Evolutionary conservation across 2,329 filamentous ascomycete genomes (phyloP), one percentile per base, ranked within the genome.

Genomic region (Chlorencoelia australis): DNA sequence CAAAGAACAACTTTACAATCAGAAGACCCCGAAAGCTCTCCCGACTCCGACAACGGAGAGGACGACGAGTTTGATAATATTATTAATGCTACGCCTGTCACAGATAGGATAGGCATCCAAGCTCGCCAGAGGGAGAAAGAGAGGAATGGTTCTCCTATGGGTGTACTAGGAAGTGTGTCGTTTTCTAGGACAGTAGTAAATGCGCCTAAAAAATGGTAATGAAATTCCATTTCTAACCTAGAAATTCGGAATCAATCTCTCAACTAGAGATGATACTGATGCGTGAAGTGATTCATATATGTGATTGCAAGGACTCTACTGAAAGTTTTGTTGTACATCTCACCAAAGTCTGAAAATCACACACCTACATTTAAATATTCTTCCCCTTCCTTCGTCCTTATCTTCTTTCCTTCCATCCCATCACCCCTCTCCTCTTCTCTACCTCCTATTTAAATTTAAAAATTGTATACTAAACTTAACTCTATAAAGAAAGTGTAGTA

Each of bases 51-150:
- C 44, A 73, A 81, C 38, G 71, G 64, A 19, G 52, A 57, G 31
- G 81, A 91, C 36, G 82, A 82, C 30, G 81, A 86, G 33, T 94
- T 96, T 54, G 89, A 96, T 54, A 81, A 81, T 47, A 93, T 98
- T 59, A 94, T 95, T 54, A 77, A 88, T 49, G 89, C 91, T 0
- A 89, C 85, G 3, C 86, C 86, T 0, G 75, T 93, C 13, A 95
- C 88, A 0, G 89, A 95, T 57, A 75, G 81, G 37, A 83, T 82
- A 9, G 89, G 89, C 0, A 79, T 82, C 29, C 63, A 68, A 26
- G 71, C 74, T 2, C 76, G 74, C 48, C 68, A 80, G 56, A 64
- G 69, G 34, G 66, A 69, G 42, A 65, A 67, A 42, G 36, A 38
- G 24, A 38, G 34, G 13, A 30, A 21, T 4, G 34, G 22, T 11